Evolutionary conservation across 2,329 filamentous ascomycete species (phyloP), one percentile per base, ranked within the genome.

Genomic region (Fusarium subglutinans): DNA sequence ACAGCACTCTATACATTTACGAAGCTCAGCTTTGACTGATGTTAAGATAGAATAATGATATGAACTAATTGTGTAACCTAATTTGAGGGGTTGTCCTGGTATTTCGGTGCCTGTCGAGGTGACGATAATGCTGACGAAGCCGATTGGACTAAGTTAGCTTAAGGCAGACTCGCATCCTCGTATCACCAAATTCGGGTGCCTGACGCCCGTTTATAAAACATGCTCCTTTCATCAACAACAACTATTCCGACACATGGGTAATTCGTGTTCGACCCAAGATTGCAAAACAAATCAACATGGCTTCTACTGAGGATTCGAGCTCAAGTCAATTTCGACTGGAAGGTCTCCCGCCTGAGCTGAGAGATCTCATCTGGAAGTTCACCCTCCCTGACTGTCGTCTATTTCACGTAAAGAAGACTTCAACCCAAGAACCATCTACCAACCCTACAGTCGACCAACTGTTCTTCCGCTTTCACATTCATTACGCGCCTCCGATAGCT

Each of bases 1-100:
- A 84, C 54, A 83, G 83, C 44, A 86, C 83, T 8, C 64, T 88
- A 65, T 87, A 87, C 72, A 80, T 86, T 1, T 86, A 86, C 69
- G 86, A 87, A 78, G 83, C 84, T 6, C 72, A 81, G 63, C 73
- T 68, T 7, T 69, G 30, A 70, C 50, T 63, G 68, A 22, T 51
- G 2, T 6, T 1, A 8, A 33, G 8, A 33, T 26, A 38, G 8
- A 45, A 33, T n/a, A n/a, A 47, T 47, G 17, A 40, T 33, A 44
- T 44, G 33, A 8, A 40, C 24, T 30, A 26, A 26, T 18, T 33
- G 24, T n/a, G 20, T 41, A n/a, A 41, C 22, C 30, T 37, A 40
- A 47, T 35, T 59, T 30, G 38, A 40, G 38, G 54, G 41, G 26
- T 13, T 6, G 18, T 43, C 33, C 20, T 41, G 28, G 24, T 35